Percentiles rank a stretch among this genome's conserved stretches.
Conservation (phyloP, 108 stramenopile species). For the Aurantiochytrium sp. region DNA sequence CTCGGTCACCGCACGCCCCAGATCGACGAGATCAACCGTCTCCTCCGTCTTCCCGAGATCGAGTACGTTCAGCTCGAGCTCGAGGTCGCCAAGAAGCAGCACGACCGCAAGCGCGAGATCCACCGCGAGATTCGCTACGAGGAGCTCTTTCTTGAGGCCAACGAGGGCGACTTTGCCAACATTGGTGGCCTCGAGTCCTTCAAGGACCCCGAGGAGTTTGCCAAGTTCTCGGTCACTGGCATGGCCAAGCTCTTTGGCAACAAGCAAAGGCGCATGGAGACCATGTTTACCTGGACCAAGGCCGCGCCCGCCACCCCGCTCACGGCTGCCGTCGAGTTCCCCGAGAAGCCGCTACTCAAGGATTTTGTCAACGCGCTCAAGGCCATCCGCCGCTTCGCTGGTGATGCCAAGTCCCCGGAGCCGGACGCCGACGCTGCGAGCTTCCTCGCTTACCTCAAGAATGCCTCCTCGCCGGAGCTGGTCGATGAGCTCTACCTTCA, state of each 20-base stretch:
- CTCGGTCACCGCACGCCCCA: not conserved
- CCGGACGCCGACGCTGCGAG: slow-evolving; percentile 32
- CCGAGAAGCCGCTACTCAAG: slow-evolving; percentile 29
- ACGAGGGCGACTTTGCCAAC: slow-evolving; percentile 28
- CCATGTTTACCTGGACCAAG: slow-evolving; percentile 27
- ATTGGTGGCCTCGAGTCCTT: slow-evolving; percentile 21
- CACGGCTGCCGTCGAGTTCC: slow-evolving; percentile 28
- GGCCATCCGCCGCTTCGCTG: slow-evolving; percentile 41
- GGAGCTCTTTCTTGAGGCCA: slow-evolving; percentile 42
- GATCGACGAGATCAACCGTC: slow-evolving; percentile 16
- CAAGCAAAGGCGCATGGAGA: slow-evolving; percentile 19
- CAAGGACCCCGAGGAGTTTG: slow-evolving; percentile 21
- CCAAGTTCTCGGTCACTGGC: not conserved
- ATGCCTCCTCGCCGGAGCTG: not conserved
- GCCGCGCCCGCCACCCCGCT: slow-evolving; percentile 35
- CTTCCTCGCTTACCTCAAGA: slow-evolving; percentile 17
- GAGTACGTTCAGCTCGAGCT: slow-evolving; percentile 42
- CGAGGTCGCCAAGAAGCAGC: slow-evolving; percentile 40
- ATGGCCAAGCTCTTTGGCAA: not conserved
- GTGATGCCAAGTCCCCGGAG: slow-evolving; percentile 42
- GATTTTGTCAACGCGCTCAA: slow-evolving; percentile 47
- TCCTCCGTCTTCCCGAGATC: slow-evolving; percentile 43
- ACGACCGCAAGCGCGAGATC: slow-evolving; percentile 47
- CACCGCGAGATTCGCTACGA: slow-evolving; percentile 52
- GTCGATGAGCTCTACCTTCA: slow-evolving; percentile 50